Conservation (phyloP, 371 early-diverging fungal species). For the Blakeslea trispora region DNA sequence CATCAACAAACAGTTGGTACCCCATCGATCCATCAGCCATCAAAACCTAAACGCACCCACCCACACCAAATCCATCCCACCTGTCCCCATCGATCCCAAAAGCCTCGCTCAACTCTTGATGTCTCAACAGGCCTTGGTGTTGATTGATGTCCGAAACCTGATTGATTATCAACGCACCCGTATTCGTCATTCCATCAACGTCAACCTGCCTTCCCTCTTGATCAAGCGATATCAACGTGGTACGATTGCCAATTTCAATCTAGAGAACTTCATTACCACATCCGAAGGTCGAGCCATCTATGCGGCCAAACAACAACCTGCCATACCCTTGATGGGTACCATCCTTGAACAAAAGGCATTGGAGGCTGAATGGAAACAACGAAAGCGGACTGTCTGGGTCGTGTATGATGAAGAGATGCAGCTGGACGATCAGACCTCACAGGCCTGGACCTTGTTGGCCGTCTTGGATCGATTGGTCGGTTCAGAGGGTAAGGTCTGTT, state of each 20-base stretch:
- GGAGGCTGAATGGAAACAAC: constrained; percentile 20
- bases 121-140: too few species aligned
- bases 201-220: constrained; percentile 62
- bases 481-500: constrained; percentile 27
- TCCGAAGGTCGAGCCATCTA: constrained; percentile 57
- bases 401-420: constrained; percentile 63
- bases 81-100: too few species aligned
- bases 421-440: constrained; percentile 45
- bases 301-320: constrained; percentile 4
- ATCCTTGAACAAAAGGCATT: constrained; percentile 33
- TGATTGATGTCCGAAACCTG: constrained; percentile 53
- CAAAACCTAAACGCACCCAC: constrained; percentile 24
- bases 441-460: constrained; percentile 64
- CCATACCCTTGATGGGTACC: constrained; percentile 7
- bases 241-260: constrained; percentile 57
- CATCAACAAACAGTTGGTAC: constrained; percentile 12
- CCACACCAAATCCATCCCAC: too few species aligned
- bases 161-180: constrained; percentile 44
- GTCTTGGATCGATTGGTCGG: constrained; percentile 51
- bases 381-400: constrained; percentile 35
- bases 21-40: constrained; percentile 40
- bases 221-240: constrained; percentile 64
- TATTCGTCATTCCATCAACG: constrained; percentile 54
- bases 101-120: constrained; percentile 16
- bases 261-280: constrained; percentile 67